Conservation (phyloP, 306 rosid genomes). For the Rosa rugosa region DNA sequence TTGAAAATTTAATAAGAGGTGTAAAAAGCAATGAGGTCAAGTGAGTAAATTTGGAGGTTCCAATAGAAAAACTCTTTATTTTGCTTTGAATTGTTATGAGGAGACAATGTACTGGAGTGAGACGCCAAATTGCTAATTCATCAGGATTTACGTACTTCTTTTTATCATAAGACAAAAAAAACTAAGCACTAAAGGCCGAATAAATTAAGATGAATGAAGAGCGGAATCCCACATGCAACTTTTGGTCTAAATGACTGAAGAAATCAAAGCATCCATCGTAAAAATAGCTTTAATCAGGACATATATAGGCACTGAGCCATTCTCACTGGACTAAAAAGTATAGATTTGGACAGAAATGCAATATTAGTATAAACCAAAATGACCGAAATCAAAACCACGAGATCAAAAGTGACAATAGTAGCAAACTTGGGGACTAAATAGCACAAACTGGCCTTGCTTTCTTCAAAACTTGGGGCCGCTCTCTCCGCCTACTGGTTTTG, state of each 20-base stretch:
- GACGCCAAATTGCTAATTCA: neutral
- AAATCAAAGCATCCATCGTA: no score
- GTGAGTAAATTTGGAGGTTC: no score
- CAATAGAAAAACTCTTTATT: no score
- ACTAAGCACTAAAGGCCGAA: no score
- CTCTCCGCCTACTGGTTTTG: slow-evolving; percentile 15
- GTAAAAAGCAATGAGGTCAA: no score
- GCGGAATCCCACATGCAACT: neutral
- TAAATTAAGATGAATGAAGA: neutral
- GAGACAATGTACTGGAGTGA: neutral
- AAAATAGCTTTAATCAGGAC: no score
- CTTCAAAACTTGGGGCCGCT: slow-evolving; percentile 4
- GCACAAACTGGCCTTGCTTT: neutral
- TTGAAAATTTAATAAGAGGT: no score
- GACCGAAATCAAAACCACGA: neutral
- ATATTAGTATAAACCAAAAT: neutral
- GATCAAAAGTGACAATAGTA: neutral
- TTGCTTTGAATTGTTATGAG: neutral
- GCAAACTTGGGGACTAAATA: neutral
- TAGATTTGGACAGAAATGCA: neutral
- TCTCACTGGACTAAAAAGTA: neutral
- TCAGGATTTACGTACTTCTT: no score
- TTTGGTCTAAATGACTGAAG: no score
- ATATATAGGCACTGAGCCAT: neutral
- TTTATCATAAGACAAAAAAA: no score